phyloP scores from a whole-genome alignment of 805 yeast species.

The Blastobotrys attinorum region DNA sequence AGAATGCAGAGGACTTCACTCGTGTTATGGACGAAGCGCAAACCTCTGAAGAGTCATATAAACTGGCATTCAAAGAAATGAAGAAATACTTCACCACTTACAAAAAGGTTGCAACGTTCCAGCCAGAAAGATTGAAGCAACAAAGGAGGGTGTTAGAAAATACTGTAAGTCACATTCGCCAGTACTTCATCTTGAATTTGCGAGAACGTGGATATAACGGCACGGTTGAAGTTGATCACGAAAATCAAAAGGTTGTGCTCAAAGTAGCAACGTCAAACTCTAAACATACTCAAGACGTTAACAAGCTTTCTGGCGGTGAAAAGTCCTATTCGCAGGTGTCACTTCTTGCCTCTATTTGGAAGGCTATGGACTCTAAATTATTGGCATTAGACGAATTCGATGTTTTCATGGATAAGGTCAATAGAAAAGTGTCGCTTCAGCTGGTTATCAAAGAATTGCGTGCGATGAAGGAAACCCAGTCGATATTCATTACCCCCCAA shows the following conservation, averaged over 20 bases:
- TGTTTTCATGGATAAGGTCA: slow-evolving; percentile 94
- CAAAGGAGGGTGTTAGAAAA: not conserved
- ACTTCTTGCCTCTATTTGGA: slow-evolving; percentile 83
- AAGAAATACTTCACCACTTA: no score
- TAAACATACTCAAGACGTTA: slow-evolving; percentile 58
- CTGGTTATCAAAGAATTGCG: slow-evolving; percentile 63
- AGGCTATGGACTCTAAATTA: slow-evolving; percentile 77
- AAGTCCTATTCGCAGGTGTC: slow-evolving; percentile 91
- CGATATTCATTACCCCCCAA: slow-evolving; percentile 90
- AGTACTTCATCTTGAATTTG: not conserved
- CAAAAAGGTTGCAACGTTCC: no score
- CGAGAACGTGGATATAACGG: slow-evolving; percentile 63
- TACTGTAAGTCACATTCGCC: not conserved
- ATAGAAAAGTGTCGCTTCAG: slow-evolving; percentile 70
- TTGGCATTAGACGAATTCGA: slow-evolving; percentile 93
- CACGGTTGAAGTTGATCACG: slow-evolving; percentile 53
- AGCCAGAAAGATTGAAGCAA: not conserved
- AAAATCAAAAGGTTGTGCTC: slow-evolving; percentile 18
- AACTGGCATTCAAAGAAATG: no score
- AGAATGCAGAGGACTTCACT: not conserved
- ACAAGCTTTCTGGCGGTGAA: slow-evolving; percentile 93
- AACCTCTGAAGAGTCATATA: no score
- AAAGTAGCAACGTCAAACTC: slow-evolving; percentile 21
- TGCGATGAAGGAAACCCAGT: slow-evolving; percentile 62
- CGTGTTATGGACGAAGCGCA: no score